Evolutionary conservation across 2,329 filamentous ascomycete species (phyloP), one percentile per base, ranked within the genome.

Genomic region (Aphanocladium album): DNA sequence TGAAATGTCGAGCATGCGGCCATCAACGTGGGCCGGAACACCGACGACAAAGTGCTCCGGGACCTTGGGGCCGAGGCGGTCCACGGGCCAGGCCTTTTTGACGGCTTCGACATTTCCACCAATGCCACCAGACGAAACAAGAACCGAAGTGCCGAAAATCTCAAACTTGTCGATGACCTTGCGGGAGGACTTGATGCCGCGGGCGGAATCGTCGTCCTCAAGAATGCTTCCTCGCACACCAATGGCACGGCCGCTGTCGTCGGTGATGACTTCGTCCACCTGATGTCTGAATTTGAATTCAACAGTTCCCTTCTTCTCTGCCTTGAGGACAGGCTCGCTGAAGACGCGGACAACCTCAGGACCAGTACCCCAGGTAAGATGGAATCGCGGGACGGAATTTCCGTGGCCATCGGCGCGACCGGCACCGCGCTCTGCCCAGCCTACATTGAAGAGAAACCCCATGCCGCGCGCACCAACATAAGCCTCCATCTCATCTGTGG

Each of bases 21-120:
- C 84, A 64, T 87, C 84, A n/a, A 87, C 84, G 64, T 87, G 83
- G 0, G 82, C 82, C 0, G 84, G 84, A 2, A 87, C 84, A 8
- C 84, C 84, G 16, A 85, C 69, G 46, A 87, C 83, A 63, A 87
- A 85, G 63, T 74, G 75, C 62, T 81, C 70, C 0, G 84, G 84
- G 0, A 84, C 76, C 41, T 78, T 79, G 45, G 82, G 80, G 0
- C 84, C 84, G 1, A 87, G 73, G 1, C 83, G 76, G 47, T 85
- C 80, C 1, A 80, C 62, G 0, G 84, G 84, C 84, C 84, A 87
- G 2, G 74, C 76, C 43, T 78, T 76, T 67, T 82, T 84, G 57
- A 87, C 81, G 2, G 81, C 78, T 1, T 86, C 84, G n/a, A 85
- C 74, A 60, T 86, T 83, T 19, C 83, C 84, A 16, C 84, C 84